These are phyloP conservation scores for Rhodotorula sp. DNA, from an alignment of 1,284 basidiomycete genomes.

Conservation along the genomic window DNA sequence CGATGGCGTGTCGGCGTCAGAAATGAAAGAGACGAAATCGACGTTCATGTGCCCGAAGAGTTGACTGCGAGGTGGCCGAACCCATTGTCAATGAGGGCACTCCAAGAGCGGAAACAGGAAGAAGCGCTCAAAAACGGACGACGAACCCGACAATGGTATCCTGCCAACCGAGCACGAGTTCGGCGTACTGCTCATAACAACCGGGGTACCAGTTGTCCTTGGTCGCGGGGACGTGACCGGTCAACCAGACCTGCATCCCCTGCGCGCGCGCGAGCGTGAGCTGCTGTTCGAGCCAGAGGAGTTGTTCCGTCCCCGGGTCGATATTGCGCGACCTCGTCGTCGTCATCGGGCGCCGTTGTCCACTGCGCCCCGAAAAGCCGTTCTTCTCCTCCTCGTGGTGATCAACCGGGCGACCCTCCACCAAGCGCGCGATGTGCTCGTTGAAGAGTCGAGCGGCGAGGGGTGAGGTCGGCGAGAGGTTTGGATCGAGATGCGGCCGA, in stretches of 20 bases:
- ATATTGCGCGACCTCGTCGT: conserved; percentile 49
- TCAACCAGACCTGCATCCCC: conserved; percentile 71
- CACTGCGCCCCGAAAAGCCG: neutral
- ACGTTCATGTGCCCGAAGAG: conserved; percentile 69
- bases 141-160: conserved; percentile 74
- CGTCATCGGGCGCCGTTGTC: neutral
- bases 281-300: conserved; percentile 90
- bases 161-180: conserved; percentile 77
- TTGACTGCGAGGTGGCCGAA: conserved; percentile 51
- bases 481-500: neutral
- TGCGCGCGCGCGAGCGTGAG: conserved; percentile 67
- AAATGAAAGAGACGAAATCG: conserved; percentile 54
- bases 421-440: conserved; percentile 1
- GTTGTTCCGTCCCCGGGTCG: conserved; percentile 78
- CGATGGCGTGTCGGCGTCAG: conserved; percentile 44
- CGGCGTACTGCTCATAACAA: conserved; percentile 65
- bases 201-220: conserved; percentile 60
- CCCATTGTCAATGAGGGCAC: neutral
- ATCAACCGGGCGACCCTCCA: neutral
- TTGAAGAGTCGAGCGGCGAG: conserved; percentile 2
- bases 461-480: conserved; percentile 5
- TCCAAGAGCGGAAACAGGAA: too few species aligned
- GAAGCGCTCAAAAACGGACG: neutral
- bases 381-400: too few species aligned
- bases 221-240: conserved; percentile 74